Percentiles rank a stretch among this genome's conserved stretches.
Evolutionary conservation across 2,329 filamentous ascomycete species (phyloP).

Genomic region (Ascochyta koolunga): DNA sequence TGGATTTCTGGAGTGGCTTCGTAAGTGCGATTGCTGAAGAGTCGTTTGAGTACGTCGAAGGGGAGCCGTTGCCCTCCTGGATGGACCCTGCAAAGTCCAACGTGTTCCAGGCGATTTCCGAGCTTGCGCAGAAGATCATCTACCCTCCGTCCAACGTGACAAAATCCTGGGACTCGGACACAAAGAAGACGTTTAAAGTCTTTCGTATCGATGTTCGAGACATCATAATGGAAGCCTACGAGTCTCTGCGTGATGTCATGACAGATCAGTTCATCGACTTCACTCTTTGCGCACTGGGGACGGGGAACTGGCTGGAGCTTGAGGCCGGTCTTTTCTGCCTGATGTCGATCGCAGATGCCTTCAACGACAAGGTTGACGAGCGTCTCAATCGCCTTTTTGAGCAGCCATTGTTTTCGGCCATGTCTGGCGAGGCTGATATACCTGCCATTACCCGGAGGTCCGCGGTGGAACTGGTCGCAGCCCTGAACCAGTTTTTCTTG

Average conservation of each 20-base stretch:
- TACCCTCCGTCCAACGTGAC: slow-evolving; percentile 67
- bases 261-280: slow-evolving; percentile 56
- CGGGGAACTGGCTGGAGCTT: slow-evolving; percentile 55
- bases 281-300: slow-evolving; percentile 49
- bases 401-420: slow-evolving; percentile 63
- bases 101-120: slow-evolving; percentile 68
- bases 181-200: slow-evolving; percentile 70
- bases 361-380: slow-evolving; percentile 64
- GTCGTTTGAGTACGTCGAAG: slow-evolving; percentile 41
- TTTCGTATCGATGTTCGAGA: slow-evolving; percentile 82
- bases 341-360: slow-evolving; percentile 69
- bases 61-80: slow-evolving; percentile 57
- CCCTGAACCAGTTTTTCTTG: slow-evolving; percentile 78
- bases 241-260: slow-evolving; percentile 55
- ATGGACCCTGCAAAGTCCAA: slow-evolving; percentile 63
- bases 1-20: slow-evolving; percentile 83
- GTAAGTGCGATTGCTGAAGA: slow-evolving; percentile 71
- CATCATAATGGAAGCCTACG: slow-evolving; percentile 73
- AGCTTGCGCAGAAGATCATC: slow-evolving; percentile 71
- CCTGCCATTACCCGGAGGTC: slow-evolving; percentile 70
- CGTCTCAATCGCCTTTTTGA: slow-evolving; percentile 67
- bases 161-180: slow-evolving; percentile 71
- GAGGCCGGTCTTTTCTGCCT: slow-evolving; percentile 66
- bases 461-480: slow-evolving; percentile 72
- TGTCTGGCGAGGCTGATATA: slow-evolving; percentile 55